Evolutionary conservation across 352 stramenopile species (phyloP).

Genomic region (Chrysophaeum taylorii): DNA sequence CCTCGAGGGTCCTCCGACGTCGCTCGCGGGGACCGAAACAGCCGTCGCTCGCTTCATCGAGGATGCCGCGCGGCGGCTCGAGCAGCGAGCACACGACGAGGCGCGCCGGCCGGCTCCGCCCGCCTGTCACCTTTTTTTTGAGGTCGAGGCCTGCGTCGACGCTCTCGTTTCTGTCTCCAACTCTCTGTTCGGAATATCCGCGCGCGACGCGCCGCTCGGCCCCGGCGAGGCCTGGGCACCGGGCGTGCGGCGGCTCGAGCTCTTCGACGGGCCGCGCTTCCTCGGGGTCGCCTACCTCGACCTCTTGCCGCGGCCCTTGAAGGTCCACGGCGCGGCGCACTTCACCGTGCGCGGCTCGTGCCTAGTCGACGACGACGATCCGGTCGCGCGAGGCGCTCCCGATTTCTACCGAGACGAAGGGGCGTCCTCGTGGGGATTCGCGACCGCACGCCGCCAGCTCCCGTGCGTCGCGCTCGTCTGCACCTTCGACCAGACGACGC

Average conservation of each 20-base stretch:
- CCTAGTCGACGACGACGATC: conserved; percentile 24
- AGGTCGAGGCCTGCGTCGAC: background rate
- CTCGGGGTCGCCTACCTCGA: conserved; percentile 88
- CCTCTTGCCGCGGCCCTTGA: conserved; percentile 70
- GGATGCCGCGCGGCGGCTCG: conserved; percentile 28
- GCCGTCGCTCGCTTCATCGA: conserved; percentile 38
- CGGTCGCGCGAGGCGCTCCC: background rate
- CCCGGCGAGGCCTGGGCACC: conserved; percentile 71
- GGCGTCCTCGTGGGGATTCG: conserved; percentile 17
- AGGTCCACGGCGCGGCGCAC: conserved; percentile 64
- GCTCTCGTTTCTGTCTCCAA: background rate
- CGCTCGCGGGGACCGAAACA: conserved; percentile 50
- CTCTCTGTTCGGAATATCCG: conserved; percentile 71
- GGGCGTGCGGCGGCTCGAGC: conserved; percentile 70
- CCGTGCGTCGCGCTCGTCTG: conserved; percentile 82
- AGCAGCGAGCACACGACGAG: conserved; percentile 47
- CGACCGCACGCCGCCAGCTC: conserved; percentile 63
- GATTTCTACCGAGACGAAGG: conserved; percentile 5
- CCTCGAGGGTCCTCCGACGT: conserved; percentile 45
- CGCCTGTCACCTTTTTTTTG: conserved; percentile 6
- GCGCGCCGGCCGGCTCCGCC: conserved; percentile 57
- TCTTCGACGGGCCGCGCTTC: conserved; percentile 49
- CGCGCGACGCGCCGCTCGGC: conserved; percentile 61
- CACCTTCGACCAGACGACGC: conserved; percentile 40
- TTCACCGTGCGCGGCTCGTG: conserved; percentile 91